phyloP scores from a whole-genome alignment of 768 basidiomycete species.

The Sarcomyxa edulis region DNA sequence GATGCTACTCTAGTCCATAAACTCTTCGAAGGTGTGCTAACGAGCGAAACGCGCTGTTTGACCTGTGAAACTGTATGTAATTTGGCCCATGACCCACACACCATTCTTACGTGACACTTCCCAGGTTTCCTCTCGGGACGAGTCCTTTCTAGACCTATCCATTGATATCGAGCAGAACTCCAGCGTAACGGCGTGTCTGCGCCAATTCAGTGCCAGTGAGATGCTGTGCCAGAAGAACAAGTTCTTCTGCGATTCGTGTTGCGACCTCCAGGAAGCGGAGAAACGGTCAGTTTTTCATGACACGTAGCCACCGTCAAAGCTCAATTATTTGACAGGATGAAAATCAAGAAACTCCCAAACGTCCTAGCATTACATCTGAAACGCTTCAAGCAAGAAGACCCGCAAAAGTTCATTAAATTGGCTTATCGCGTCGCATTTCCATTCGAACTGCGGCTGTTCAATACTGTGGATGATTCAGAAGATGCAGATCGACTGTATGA shows the following conservation, averaged over 20 bases:
- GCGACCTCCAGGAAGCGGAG: conserved; percentile 96
- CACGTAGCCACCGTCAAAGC: conserved; percentile 1
- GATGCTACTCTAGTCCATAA: conserved; percentile 81
- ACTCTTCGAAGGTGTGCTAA: conserved; percentile 89
- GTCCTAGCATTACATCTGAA: conserved; percentile 94
- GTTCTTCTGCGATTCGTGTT: conserved; percentile 97
- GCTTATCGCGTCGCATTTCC: conserved; percentile 97
- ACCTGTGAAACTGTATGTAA: conserved; percentile 90
- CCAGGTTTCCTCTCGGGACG: conserved; percentile 88
- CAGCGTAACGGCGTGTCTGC: conserved; percentile 90
- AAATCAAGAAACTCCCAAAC: conserved; percentile 95
- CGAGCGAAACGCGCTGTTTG: conserved; percentile 95
- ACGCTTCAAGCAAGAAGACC: conserved; percentile 96
- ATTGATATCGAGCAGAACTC: conserved; percentile 99
- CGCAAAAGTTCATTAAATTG: conserved; percentile 89
- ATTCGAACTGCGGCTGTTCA: conserved; percentile 89
- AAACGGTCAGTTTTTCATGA: conserved; percentile 61
- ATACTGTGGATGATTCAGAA: conserved; percentile 90
- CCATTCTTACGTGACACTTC: too few relatives aligned
- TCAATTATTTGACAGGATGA: conserved; percentile 65
- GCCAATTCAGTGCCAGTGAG: conserved; percentile 95
- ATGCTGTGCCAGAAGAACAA: conserved; percentile 99
- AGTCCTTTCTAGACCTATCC: conserved; percentile 96
- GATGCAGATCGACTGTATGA: conserved; percentile 92
- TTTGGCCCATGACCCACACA: conserved; percentile 8